Conservation (phyloP, 176 grass and related monocot genomes). For the Aegilops speltoides region DNA sequence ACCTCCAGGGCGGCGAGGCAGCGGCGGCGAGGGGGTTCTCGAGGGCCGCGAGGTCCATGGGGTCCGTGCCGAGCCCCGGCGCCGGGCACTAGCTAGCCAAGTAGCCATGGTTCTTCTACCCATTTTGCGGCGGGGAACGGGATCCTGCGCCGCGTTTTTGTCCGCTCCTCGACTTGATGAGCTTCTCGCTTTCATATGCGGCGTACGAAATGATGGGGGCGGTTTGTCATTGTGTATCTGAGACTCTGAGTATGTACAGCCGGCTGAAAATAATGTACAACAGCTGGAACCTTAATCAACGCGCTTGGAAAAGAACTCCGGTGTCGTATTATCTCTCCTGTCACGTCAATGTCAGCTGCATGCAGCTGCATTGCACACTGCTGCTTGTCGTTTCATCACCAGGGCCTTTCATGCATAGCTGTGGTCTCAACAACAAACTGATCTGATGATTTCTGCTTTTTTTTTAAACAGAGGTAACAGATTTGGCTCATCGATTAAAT, state of each 20-base stretch:
- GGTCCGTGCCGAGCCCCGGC: conserved; percentile 63
- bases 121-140: too few relatives aligned
- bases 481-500: too few relatives aligned
- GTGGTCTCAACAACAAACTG: neutral
- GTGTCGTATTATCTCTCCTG: neutral
- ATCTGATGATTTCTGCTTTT: too few relatives aligned
- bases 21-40: neutral
- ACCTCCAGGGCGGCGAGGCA: neutral
- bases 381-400: too few relatives aligned
- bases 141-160: too few relatives aligned
- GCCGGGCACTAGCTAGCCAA: conserved; percentile 52
- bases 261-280: neutral
- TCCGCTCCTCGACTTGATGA: too few relatives aligned
- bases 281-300: neutral
- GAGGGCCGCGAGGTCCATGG: conserved; percentile 27
- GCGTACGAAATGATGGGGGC: neutral
- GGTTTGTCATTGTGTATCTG: neutral
- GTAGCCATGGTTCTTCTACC: neutral
- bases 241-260: too few relatives aligned
- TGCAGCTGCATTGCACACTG: too few relatives aligned
- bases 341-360: neutral
- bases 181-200: neutral
- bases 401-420: too few relatives aligned
- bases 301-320: neutral
- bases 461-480: too few relatives aligned